Evolutionary conservation across 257 asterid genomes (phyloP), one percentile per base, ranked within the genome.

Genomic region (Salvia miltiorrhiza): DNA sequence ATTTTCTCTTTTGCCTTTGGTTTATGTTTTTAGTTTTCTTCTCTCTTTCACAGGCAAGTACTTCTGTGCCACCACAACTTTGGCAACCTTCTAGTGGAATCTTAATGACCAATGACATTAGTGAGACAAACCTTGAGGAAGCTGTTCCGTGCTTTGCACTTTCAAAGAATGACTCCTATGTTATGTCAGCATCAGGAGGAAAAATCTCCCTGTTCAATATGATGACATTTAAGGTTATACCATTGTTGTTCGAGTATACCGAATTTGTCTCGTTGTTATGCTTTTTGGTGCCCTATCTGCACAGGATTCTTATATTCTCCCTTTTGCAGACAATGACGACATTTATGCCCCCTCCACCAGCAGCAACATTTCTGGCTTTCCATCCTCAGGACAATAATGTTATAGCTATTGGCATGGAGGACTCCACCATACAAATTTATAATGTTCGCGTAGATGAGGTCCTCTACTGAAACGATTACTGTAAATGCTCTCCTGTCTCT

Each of bases 131-230:
- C 75, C 82, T 68, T 16, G 95, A 82, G 69, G 84, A 82, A 76
- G 84, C 86, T 76, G 83, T 87, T 68, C 88, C 90, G 0, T 90
- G 96, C 87, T 81, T 87, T 67, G 91, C 93, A 30, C 83, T 87
- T 39, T 81, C 90, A 23, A 87, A 85, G 84, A 87, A 87, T 24
- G 89, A 84, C 76, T 77, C 86, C 9, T 82, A 85, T 63, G 82
- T 83, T 60, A 40, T 84, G 89, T 90, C 96, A 6, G 87, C 95
- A 67, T 87, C 92, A 0, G 96, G 96, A 71, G 94, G 96, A 61
- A 83, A 72, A 70, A 79, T 89, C 44, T 86, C 94, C 59, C 63
- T 87, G 69, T 89, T 83, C 67, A 84, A 84, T 76, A 82, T 84
- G 81, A 80, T 73, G 80, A 84, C 88, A 11, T 87, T 87, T 44